phyloP scores from a whole-genome alignment of 345 rosid species.

The Reutealis trisperma region DNA sequence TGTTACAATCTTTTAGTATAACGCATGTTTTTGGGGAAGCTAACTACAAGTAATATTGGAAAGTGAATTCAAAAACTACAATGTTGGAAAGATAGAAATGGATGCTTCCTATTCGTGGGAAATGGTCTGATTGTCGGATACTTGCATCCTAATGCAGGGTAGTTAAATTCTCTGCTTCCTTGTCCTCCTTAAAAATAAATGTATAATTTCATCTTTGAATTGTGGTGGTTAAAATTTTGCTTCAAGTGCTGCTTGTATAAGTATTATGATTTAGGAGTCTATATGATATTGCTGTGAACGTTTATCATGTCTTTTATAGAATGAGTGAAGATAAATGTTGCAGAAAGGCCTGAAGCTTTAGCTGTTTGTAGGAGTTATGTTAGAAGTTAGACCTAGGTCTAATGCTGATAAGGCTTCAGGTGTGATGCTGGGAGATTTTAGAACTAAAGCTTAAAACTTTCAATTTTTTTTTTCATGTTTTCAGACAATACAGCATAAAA shows the following conservation, averaged over 20 bases:
- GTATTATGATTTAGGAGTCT: background rate
- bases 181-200: background rate
- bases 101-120: background rate
- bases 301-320: background rate
- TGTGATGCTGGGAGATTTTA: background rate
- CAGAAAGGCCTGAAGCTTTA: background rate
- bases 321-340: background rate
- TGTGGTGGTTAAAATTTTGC: background rate
- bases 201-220: background rate
- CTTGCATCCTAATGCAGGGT: background rate
- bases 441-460: background rate
- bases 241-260: background rate
- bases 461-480: background rate
- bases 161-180: background rate
- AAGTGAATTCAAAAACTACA: background rate
- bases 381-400: background rate
- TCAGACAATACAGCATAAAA: background rate
- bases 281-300: background rate
- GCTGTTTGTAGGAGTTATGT: background rate
- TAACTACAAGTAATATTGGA: background rate
- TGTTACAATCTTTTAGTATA: background rate
- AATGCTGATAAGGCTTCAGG: background rate
- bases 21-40: background rate
- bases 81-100: background rate
- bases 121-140: background rate